Base-by-base conservation (phyloP, 2,329 filamentous ascomycete species). In the Camillea tinctor region DNA sequence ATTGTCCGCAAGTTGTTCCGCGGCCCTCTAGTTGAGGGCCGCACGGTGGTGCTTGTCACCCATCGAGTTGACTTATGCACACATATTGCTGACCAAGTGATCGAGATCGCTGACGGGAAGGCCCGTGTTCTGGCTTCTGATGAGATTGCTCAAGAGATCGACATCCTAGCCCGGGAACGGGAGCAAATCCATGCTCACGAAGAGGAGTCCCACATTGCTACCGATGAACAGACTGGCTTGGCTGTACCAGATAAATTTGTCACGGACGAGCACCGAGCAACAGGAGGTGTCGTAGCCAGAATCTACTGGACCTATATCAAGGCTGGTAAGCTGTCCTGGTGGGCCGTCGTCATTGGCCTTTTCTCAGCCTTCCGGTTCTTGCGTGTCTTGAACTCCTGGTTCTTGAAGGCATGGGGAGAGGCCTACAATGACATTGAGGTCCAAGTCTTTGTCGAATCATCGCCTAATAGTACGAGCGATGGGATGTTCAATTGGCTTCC, bases 271-370 rank as follows among this genome's bases (percentile, higher is more conserved):
- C 80, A 88, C 65, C 83, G 91, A 54, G 88, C 84, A 0, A 84
- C 91, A 61, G 92, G 93, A 19, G 87, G 90, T 1, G 90, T 97
- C 1, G 85, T 93, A 67, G 77, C 86, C 11, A 82, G 82, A 6
- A 88, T 96, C 0, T 97, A 96, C 71, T 92, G 90, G 87, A 86
- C 88, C 64, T 97, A 96, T 66, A 87, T 96, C 76, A 90, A 87
- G 73, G 91, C 92, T 4, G 93, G 93, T 1, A 89, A 86, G 13
- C 79, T 93, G 51, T 80, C 80, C 58, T 92, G 88, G 80, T 97
- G 93, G 93, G 72, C 77, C 2, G 68, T 86, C 1, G 80, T 93
- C 2, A 78, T 94, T 2, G 36, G 85, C 1, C 77, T 88, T 13
- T 85, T 93, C 60, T 74, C 83, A 5, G 49, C 87, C 0, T 91